Percentiles rank a stretch among this genome's conserved stretches.
phyloP scores from a whole-genome alignment of 176 grass and related monocot species.

The barley (Hordeum vulgare) region DNA sequence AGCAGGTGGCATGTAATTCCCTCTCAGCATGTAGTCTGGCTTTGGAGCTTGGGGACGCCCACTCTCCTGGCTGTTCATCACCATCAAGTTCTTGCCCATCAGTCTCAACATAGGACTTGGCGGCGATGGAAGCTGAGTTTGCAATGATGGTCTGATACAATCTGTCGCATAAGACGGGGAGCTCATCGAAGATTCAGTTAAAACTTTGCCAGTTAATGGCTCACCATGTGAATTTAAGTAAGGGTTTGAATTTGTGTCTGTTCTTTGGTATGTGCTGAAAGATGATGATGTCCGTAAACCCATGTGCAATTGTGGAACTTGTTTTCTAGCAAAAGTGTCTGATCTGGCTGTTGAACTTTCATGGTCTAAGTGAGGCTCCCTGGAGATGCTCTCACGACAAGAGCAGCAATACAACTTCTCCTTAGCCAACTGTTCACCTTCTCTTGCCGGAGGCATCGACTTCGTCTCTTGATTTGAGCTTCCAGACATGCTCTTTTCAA shows the following conservation, averaged over 20 bases:
- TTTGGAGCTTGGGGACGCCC: conserved; percentile 41
- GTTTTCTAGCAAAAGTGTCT: conserved; percentile 35
- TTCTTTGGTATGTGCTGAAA: conserved; percentile 69
- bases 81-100: conserved; percentile 93
- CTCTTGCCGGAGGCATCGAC: not conserved
- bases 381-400: conserved; percentile 61
- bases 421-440: conserved; percentile 28
- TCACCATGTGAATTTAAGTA: conserved; percentile 38
- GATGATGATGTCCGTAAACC: conserved; percentile 55
- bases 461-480: conserved; percentile 29
- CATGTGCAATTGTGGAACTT: conserved; percentile 60
- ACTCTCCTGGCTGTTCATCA: conserved; percentile 82
- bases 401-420: conserved; percentile 58
- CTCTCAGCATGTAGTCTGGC: conserved; percentile 38
- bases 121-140: conserved; percentile 45
- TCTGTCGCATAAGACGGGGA: conserved; percentile 14
- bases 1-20: conserved; percentile 42
- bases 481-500: conserved; percentile 26
- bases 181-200: conserved; percentile 27
- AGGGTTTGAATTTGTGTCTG: conserved; percentile 30
- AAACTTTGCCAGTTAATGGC: conserved; percentile 25
- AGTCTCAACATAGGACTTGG: conserved; percentile 76
- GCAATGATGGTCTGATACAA: conserved; percentile 42
- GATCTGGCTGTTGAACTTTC: conserved; percentile 25
- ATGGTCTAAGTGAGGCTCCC: conserved; percentile 34